phyloP scores from a whole-genome alignment of 306 rosid species.

The Hippophae tibetana region DNA sequence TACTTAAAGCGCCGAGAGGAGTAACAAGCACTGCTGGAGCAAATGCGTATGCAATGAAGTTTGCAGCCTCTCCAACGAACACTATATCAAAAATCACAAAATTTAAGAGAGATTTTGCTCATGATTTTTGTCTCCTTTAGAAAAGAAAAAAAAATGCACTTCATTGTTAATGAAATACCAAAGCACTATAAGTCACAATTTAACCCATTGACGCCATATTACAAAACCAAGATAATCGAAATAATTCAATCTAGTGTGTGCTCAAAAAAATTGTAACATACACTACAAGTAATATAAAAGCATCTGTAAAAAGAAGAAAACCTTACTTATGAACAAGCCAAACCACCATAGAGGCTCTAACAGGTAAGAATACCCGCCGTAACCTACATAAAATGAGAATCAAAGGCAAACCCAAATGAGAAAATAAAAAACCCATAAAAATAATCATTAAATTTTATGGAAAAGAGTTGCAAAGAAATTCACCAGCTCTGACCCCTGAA shows the following conservation, averaged over 20 bases:
- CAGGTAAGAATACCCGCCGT: constrained; percentile 79
- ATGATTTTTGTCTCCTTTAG: no score
- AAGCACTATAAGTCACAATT: no score
- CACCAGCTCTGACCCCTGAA: constrained; percentile 77
- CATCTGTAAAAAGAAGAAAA: neutral
- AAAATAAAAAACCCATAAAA: constrained; percentile 2
- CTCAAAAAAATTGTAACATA: no score
- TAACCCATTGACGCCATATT: no score
- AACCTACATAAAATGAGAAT: constrained; percentile 33
- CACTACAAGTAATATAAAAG: neutral
- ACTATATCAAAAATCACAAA: constrained; percentile 47
- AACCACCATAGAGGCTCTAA: constrained; percentile 92
- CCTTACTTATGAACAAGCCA: constrained; percentile 71
- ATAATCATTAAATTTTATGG: neutral
- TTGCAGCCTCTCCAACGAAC: constrained; percentile 83
- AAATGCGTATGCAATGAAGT: constrained; percentile 80
- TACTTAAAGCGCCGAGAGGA: constrained; percentile 90
- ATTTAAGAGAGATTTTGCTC: constrained; percentile 20
- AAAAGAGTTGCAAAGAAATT: neutral
- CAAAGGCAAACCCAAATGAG: constrained; percentile 11
- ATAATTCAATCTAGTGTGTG: no score
- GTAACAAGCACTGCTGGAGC: constrained; percentile 89
- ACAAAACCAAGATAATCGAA: no score
- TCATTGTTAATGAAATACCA: no score
- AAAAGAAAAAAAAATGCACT: no score